Evolutionary conservation across 1,139 yeast genomes (phyloP).

Genomic region (Yamadazyma conglobata): DNA sequence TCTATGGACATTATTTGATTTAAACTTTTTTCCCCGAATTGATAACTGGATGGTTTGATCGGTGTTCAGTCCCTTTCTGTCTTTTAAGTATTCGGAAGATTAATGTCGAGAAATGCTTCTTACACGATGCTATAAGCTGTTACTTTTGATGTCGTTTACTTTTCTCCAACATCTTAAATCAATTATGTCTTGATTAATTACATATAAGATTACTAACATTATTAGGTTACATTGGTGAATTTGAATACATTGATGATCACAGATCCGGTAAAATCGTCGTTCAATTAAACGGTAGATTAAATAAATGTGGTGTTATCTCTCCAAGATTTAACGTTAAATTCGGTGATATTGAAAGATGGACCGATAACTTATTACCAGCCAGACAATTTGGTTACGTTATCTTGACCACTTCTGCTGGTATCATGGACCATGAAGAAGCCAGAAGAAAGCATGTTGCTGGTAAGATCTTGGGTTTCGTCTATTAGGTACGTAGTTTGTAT

Average conservation of each 20-base stretch:
- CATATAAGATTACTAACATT: conserved; percentile 13
- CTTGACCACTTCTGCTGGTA: conserved; percentile 98
- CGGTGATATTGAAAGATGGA: conserved; percentile 95
- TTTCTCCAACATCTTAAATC: conserved; percentile 57
- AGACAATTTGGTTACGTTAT: conserved; percentile 98
- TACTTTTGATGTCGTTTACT: conserved; percentile 54
- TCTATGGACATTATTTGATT: no score
- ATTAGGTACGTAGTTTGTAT: conserved; percentile 53
- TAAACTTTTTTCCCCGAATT: conserved; percentile 65
- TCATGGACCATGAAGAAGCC: conserved; percentile 99
- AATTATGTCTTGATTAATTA: no score
- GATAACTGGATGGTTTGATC: conserved; percentile 97
- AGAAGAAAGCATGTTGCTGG: conserved; percentile 99
- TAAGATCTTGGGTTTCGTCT: conserved; percentile 94
- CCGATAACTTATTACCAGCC: conserved; percentile 94
- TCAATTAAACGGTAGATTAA: conserved; percentile 95
- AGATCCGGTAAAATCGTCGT: conserved; percentile 97
- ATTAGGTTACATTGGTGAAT: conserved; percentile 85
- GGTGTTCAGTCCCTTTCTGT: conserved; percentile 89
- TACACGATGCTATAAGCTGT: conserved; percentile 54
- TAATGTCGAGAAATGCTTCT: conserved; percentile 65
- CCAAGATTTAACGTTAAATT: conserved; percentile 98
- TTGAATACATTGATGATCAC: conserved; percentile 98
- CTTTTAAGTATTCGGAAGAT: conserved; percentile 96
- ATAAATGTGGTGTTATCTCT: conserved; percentile 97